Percentiles rank a stretch among this genome's conserved stretches.
Evolutionary conservation across 2,329 filamentous ascomycete species (phyloP).

Genomic region (Ploettnerulaceae sp.): DNA sequence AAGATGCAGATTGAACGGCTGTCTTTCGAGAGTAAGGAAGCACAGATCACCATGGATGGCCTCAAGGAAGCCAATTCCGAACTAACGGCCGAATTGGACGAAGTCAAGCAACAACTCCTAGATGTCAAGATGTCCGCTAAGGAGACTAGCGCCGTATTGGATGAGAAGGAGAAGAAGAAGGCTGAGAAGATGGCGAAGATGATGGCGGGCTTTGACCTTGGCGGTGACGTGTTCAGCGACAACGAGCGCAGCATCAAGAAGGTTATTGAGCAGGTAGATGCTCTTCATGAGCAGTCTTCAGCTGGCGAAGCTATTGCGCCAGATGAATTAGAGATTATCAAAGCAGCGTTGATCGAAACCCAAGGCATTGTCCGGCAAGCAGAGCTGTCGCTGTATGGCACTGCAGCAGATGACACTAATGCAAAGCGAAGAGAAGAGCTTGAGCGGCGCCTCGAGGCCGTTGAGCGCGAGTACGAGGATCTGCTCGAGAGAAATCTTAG

Average conservation of each 20-base stretch:
- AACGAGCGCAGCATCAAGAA: constrained; percentile 83
- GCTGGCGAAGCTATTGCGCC: constrained; percentile 74
- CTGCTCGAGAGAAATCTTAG: constrained; percentile 74
- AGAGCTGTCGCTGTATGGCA: constrained; percentile 76
- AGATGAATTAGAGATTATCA: constrained; percentile 74
- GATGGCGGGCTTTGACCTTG: constrained; percentile 98
- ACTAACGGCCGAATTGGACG: constrained; percentile 85
- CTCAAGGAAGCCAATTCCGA: constrained; percentile 94
- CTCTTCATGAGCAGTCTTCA: constrained; percentile 69
- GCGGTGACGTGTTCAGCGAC: constrained; percentile 86
- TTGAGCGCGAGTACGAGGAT: constrained; percentile 81
- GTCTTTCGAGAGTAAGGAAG: constrained; percentile 93
- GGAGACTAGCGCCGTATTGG: constrained; percentile 81
- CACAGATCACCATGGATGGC: constrained; percentile 94
- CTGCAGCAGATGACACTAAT: constrained; percentile 58
- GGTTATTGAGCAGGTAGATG: constrained; percentile 78
- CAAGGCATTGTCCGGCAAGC: constrained; percentile 91
- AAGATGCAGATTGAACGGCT: constrained; percentile 97
- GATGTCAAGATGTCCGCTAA: constrained; percentile 96
- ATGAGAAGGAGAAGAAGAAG: constrained; percentile 98
- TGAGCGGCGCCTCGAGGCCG: constrained; percentile 65
- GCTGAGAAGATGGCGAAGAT: constrained; percentile 99
- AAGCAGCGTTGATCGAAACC: constrained; percentile 75
- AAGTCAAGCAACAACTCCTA: constrained; percentile 91
- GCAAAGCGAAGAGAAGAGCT: constrained; percentile 68